These are phyloP conservation scores for Tetrahymena borealis DNA, from an alignment of 73 alveolate genomes.

Conservation along the genomic window DNA sequence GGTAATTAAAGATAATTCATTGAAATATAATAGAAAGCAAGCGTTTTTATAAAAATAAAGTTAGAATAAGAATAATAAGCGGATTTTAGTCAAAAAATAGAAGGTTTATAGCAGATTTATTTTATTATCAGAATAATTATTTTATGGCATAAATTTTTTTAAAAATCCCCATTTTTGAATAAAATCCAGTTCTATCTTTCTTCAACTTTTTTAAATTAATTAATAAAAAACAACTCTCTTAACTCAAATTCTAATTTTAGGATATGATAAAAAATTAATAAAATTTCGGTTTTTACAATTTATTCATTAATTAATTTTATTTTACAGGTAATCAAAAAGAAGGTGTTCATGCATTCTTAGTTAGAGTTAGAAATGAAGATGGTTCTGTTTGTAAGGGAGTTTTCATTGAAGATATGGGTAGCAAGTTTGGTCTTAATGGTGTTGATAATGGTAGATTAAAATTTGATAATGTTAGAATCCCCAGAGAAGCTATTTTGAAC, in stretches of 20 bases:
- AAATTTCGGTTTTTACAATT: not conserved
- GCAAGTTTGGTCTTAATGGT: constrained; percentile 55
- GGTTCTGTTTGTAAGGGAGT: not conserved
- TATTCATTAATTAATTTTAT: not conserved
- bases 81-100: no score
- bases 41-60: no score
- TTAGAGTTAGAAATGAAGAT: constrained; percentile 35
- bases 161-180: no score
- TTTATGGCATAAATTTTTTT: no score
- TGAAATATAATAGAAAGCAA: not conserved
- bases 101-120: no score
- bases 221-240: no score
- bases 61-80: no score
- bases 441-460: constrained; percentile 58
- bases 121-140: no score
- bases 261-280: no score
- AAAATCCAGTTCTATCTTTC: no score
- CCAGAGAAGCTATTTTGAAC: constrained; percentile 48
- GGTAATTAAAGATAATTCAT: not conserved
- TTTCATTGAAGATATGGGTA: constrained; percentile 75
- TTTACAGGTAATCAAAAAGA: constrained; percentile 3
- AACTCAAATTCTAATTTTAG: no score
- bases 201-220: no score
- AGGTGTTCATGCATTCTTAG: constrained; percentile 51
- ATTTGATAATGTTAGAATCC: constrained; percentile 48